A percentile compares a stretch with the other conserved stretches of the same genome.
phyloP scores from a whole-genome alignment of 345 rosid species.

The Eucalyptus regnans region DNA sequence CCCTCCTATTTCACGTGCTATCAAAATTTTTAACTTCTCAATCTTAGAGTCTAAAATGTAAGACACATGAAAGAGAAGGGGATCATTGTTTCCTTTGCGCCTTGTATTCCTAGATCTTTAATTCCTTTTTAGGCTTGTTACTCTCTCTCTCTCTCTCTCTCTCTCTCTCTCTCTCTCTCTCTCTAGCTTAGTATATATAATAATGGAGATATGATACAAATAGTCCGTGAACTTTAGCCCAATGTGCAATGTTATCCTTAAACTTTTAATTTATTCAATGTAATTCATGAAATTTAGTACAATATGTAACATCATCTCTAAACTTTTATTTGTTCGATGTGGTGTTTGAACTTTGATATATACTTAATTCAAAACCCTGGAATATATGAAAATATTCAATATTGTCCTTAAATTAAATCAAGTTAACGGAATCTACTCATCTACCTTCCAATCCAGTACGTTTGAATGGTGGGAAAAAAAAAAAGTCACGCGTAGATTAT shows the following conservation, averaged over 20 bases:
- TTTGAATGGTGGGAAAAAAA: not conserved
- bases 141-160: too few relatives aligned
- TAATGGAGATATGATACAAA: not conserved
- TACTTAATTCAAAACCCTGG: not conserved
- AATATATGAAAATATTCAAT: not conserved
- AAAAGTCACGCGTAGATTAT: too few relatives aligned
- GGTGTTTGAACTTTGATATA: not conserved
- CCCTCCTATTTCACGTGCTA: not conserved
- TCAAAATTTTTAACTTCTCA: not conserved
- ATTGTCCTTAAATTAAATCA: too few relatives aligned
- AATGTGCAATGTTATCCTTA: rapidly evolving
- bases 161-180: not conserved
- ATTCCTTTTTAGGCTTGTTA: not conserved
- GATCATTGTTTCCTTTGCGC: not conserved
- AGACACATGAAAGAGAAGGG: not conserved
- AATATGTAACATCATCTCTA: too few relatives aligned
- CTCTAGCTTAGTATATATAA: not conserved
- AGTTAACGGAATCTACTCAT: not conserved
- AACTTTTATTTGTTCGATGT: too few relatives aligned
- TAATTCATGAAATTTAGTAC: not conserved
- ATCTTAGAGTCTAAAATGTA: not conserved
- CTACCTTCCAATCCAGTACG: too few relatives aligned
- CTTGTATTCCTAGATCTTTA: not conserved
- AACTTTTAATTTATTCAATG: not conserved
- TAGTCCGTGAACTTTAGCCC: rapidly evolving